Evolutionary conservation across 306 rosid species (phyloP).

Genomic region (Begonia peltatifolia): DNA sequence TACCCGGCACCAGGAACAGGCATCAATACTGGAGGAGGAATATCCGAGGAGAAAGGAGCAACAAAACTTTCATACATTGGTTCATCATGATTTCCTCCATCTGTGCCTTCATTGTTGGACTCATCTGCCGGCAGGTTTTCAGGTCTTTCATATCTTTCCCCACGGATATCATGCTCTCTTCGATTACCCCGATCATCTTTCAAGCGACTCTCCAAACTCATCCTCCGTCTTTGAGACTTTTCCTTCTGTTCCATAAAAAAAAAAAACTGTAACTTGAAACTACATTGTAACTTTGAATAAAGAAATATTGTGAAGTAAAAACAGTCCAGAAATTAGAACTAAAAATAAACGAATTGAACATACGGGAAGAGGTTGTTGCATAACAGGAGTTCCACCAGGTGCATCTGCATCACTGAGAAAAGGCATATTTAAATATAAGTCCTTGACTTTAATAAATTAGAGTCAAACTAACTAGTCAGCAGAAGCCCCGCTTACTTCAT

Average conservation of each 20-base stretch:
- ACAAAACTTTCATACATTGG: slow-evolving; percentile 66
- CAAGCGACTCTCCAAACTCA: slow-evolving; percentile 55
- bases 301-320: neutral
- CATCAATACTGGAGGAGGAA: slow-evolving; percentile 91
- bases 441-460: slow-evolving; percentile 8
- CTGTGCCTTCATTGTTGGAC: slow-evolving; percentile 39
- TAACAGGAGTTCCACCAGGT: slow-evolving; percentile 90
- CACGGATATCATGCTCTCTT: slow-evolving; percentile 62
- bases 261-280: too few species aligned
- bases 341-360: neutral
- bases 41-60: slow-evolving; percentile 68
- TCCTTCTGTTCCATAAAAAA: slow-evolving; percentile 35
- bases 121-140: slow-evolving; percentile 55
- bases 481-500: slow-evolving; percentile 60
- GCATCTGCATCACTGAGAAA: slow-evolving; percentile 67
- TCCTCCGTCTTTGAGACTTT: slow-evolving; percentile 58
- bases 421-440: slow-evolving; percentile 13
- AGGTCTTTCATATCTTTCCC: slow-evolving; percentile 49
- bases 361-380: slow-evolving; percentile 89
- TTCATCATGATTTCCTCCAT: slow-evolving; percentile 70
- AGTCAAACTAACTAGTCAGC: slow-evolving; percentile 4
- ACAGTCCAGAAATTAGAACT: too few species aligned
- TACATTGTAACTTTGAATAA: neutral
- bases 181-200: slow-evolving; percentile 85
- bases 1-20: slow-evolving; percentile 99